phyloP scores from a whole-genome alignment of 768 basidiomycete species.

The Lactarius pseudohatsudake region DNA sequence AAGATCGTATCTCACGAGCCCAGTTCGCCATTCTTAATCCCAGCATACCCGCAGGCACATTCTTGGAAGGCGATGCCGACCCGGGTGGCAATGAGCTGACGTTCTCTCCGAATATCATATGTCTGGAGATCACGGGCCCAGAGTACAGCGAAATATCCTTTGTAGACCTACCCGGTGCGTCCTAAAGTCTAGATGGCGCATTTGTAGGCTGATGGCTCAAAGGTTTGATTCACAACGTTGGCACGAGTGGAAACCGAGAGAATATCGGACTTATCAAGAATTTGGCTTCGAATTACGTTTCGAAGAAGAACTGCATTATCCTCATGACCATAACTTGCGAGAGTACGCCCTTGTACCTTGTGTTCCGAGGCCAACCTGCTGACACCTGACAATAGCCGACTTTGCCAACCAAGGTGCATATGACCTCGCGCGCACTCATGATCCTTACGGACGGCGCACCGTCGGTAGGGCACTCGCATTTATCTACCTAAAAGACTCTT shows the following conservation, averaged over 20 bases:
- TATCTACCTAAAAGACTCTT: neutral
- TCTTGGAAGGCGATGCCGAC: neutral
- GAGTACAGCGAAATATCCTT: constrained; percentile 35
- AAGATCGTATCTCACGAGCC: constrained; percentile 13
- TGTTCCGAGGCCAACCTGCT: neutral
- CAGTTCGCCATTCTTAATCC: constrained; percentile 26
- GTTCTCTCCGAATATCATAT: constrained; percentile 34
- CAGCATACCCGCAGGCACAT: neutral
- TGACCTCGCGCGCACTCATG: constrained; percentile 30
- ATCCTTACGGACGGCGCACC: constrained; percentile 31
- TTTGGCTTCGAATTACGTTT: constrained; percentile 30
- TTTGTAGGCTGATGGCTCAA: neutral
- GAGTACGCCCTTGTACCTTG: constrained; percentile 25
- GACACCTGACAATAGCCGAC: constrained; percentile 30
- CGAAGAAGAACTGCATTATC: constrained; percentile 30
- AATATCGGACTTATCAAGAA: constrained; percentile 31
- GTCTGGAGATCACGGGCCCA: constrained; percentile 33
- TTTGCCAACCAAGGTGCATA: constrained; percentile 37
- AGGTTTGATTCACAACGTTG: constrained; percentile 33
- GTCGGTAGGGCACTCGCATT: constrained; percentile 25
- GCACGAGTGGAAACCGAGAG: constrained; percentile 26
- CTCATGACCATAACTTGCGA: constrained; percentile 35
- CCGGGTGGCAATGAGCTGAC: neutral
- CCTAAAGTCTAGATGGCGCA: neutral
- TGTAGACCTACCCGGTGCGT: constrained; percentile 34